Evolutionary conservation across 805 yeast species (phyloP).

Genomic region (Saturnispora hagleri): DNA sequence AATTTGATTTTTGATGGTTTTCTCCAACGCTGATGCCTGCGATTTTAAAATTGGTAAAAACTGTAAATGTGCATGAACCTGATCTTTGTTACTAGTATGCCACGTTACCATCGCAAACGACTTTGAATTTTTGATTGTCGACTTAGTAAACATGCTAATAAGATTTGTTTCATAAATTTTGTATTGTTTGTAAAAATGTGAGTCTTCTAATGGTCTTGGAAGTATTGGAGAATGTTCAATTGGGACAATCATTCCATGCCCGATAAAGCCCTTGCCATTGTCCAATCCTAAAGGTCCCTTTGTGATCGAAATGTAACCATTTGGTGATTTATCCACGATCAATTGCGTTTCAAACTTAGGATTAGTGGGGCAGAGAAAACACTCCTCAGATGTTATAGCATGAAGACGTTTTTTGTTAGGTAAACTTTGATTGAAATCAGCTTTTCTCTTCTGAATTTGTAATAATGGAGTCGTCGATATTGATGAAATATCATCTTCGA

Average conservation of each 20-base stretch:
- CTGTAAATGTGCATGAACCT: conserved; percentile 73
- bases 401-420: neutral
- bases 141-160: conserved; percentile 36
- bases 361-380: conserved; percentile 80
- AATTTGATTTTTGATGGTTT: conserved; percentile 36
- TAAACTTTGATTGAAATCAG: neutral
- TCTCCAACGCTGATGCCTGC: conserved; percentile 29
- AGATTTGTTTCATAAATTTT: conserved; percentile 38
- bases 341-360: conserved; percentile 71
- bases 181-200: conserved; percentile 37
- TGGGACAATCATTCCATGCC: conserved; percentile 76
- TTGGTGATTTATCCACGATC: conserved; percentile 65
- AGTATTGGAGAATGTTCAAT: conserved; percentile 56
- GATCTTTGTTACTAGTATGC: conserved; percentile 55
- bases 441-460: neutral
- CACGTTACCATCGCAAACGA: conserved; percentile 47
- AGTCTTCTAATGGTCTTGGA: conserved; percentile 20
- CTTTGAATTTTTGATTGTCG: conserved; percentile 19
- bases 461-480: neutral
- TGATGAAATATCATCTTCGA: conserved; percentile 4
- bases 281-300: conserved; percentile 75
- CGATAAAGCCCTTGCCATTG: conserved; percentile 45
- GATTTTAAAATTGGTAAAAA: conserved; percentile 51
- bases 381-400: conserved; percentile 43
- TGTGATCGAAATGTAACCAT: conserved; percentile 64